Conservation (phyloP, 2,329 filamentous ascomycete species). For the Penicillium oxalicum region DNA sequence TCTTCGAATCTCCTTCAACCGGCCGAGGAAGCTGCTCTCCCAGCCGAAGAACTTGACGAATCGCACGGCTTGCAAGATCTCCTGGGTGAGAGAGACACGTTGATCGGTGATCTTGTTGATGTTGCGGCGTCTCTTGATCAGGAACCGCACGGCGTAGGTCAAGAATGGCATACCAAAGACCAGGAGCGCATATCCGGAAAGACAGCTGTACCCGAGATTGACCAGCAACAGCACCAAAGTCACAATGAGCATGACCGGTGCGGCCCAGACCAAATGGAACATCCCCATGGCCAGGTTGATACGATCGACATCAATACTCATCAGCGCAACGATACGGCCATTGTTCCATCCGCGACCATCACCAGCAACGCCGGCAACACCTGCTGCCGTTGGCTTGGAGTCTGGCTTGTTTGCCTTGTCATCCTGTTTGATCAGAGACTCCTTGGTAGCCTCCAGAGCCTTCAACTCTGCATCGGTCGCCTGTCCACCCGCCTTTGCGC, state of each 20-base stretch:
- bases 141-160: constrained; percentile 66
- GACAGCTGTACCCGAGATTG: constrained; percentile 83
- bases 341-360: constrained; percentile 86
- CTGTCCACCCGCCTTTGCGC: constrained; percentile 76
- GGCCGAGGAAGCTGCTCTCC: constrained; percentile 78
- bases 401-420: constrained; percentile 27
- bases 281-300: constrained; percentile 82
- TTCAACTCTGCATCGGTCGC: constrained; percentile 47
- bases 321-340: constrained; percentile 83
- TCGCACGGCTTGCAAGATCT: constrained; percentile 82
- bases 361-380: constrained; percentile 47
- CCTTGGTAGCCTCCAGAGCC: constrained; percentile 37
- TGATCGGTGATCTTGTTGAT: constrained; percentile 96
- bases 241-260: constrained; percentile 70
- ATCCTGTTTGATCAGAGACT: constrained; percentile 36
- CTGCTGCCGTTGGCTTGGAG: constrained; percentile 34
- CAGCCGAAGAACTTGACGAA: constrained; percentile 98
- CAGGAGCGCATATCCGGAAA: constrained; percentile 80
- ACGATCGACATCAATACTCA: constrained; percentile 93
- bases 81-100: constrained; percentile 82
- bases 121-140: constrained; percentile 66
- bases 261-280: constrained; percentile 88
- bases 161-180: constrained; percentile 72
- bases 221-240: constrained; percentile 74
- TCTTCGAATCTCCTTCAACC: constrained; percentile 66